Conservation (phyloP, 345 rosid genomes). For the Arabidopsis suecica region DNA sequence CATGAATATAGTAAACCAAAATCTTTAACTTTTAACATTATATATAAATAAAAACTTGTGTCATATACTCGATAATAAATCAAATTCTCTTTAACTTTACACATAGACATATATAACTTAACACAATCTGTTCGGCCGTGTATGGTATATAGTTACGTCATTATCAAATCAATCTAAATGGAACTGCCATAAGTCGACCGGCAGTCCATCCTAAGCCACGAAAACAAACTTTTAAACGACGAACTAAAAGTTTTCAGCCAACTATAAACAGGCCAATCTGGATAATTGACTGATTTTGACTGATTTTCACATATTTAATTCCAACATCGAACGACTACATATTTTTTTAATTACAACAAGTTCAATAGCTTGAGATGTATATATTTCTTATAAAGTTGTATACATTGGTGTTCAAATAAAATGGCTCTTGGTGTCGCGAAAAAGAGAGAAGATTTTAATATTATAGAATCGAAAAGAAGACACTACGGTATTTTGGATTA, state of each 20-base stretch:
- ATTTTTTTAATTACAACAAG: background rate
- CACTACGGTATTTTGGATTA: conserved; percentile 29
- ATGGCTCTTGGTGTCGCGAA: conserved; percentile 37
- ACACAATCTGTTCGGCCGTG: conserved; percentile 15
- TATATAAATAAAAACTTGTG: background rate
- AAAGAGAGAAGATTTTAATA: conserved; percentile 10
- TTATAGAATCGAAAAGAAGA: conserved; percentile 26
- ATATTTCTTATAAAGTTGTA: conserved; percentile 11
- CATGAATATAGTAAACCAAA: background rate
- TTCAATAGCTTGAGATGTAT: conserved; percentile 3
- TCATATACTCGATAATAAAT: background rate
- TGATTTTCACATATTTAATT: conserved; percentile 25
- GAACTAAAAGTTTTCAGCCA: conserved; percentile 23
- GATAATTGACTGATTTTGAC: conserved; percentile 37
- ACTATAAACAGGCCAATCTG: conserved; percentile 18
- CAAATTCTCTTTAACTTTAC: background rate
- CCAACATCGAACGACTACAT: conserved; percentile 5
- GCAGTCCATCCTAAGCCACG: conserved; percentile 27
- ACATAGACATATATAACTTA: background rate
- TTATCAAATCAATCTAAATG: background rate
- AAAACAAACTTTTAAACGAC: conserved; percentile 27
- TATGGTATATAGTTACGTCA: conserved; percentile 16
- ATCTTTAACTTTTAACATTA: background rate
- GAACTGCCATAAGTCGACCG: conserved; percentile 38
- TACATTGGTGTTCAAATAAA: conserved; percentile 33